Conservation (phyloP, 805 yeast species). For the Cyberlindnera euphorbiae region DNA sequence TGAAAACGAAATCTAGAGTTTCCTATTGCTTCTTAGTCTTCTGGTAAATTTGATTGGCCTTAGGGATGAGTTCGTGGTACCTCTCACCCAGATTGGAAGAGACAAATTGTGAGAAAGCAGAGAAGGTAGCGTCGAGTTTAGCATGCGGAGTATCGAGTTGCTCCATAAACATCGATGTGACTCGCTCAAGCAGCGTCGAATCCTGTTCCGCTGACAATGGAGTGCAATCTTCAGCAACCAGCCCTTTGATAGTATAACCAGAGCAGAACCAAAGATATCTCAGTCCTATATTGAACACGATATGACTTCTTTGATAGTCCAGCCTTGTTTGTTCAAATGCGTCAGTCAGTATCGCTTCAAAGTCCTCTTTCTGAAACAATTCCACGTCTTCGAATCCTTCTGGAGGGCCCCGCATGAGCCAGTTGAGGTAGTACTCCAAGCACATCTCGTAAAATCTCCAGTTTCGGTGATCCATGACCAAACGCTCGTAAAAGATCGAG, state of each 20-base stretch:
- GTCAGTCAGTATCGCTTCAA: background rate
- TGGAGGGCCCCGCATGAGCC: conserved; percentile 3
- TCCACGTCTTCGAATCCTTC: conserved; percentile 2
- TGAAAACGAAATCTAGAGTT: conserved; percentile 34
- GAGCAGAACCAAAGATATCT: background rate
- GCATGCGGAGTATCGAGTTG: conserved; percentile 39
- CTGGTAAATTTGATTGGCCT: conserved; percentile 31
- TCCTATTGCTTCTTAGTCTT: conserved; percentile 28
- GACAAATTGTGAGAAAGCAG: conserved; percentile 37
- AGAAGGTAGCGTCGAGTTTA: conserved; percentile 35
- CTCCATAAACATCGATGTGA: conserved; percentile 12
- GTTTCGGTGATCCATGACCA: background rate
- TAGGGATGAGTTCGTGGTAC: conserved; percentile 34
- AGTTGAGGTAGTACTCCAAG: conserved; percentile 2
- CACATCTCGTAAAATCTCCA: conserved; percentile 4
- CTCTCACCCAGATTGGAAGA: conserved; percentile 25
- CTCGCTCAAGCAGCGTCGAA: background rate
- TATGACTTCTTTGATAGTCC: conserved; percentile 2
- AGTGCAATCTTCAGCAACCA: conserved; percentile 2
- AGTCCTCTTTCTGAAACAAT: conserved; percentile 2
- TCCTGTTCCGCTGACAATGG: background rate
- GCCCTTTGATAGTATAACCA: conserved; percentile 2
- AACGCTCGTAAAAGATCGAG: background rate
- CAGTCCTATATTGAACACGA: conserved; percentile 1
- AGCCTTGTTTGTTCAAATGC: background rate